phyloP scores from a whole-genome alignment of 208 protist species.

The Leishmania braziliensis region DNA sequence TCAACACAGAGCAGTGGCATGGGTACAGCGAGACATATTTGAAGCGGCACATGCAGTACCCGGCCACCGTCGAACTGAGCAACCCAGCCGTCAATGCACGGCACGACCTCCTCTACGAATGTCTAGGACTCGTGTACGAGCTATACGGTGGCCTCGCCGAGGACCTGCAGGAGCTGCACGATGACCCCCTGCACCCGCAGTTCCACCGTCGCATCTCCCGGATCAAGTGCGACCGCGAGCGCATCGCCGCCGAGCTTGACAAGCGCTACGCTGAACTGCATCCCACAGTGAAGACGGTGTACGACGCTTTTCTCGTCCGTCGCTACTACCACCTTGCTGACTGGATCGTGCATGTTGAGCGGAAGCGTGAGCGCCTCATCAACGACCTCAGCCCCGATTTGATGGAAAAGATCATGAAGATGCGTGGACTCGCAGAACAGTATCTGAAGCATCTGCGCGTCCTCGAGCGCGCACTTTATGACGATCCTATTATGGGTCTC shows the following conservation, averaged over 20 bases:
- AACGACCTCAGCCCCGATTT: conserved; percentile 67
- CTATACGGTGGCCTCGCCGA: conserved; percentile 80
- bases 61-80: conserved; percentile 71
- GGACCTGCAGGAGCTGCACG: conserved; percentile 75
- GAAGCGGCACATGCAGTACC: conserved; percentile 83
- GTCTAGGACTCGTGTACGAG: conserved; percentile 65
- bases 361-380: conserved; percentile 65
- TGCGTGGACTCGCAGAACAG: conserved; percentile 46
- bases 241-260: conserved; percentile 73
- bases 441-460: conserved; percentile 59
- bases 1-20: conserved; percentile 89
- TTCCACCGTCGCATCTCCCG: conserved; percentile 71
- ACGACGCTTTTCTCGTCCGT: conserved; percentile 83
- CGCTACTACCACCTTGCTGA: conserved; percentile 84
- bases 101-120: conserved; percentile 65
- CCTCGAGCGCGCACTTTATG: conserved; percentile 56
- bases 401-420: conserved; percentile 46
- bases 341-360: conserved; percentile 79
- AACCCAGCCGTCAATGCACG: conserved; percentile 61
- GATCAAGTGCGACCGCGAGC: conserved; percentile 63
- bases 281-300: conserved; percentile 85
- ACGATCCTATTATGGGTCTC: conserved; percentile 60
- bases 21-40: conserved; percentile 89
- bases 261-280: conserved; percentile 72
- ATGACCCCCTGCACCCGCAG: conserved; percentile 77